These are phyloP conservation scores for Lepidium didymum DNA, from an alignment of 345 rosid species.

Conservation along the genomic window DNA sequence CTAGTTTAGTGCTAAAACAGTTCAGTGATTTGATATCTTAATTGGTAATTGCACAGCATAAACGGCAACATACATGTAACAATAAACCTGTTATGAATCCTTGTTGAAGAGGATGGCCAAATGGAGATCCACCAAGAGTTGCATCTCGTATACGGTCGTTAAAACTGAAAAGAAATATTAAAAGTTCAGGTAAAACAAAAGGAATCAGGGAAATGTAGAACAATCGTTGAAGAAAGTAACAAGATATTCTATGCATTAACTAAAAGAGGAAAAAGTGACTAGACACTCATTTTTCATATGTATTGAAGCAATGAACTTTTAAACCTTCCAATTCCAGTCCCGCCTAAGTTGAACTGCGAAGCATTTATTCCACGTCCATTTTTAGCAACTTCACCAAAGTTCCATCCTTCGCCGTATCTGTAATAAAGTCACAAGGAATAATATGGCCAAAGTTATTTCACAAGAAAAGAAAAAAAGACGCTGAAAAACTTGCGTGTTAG, in stretches of 20 bases:
- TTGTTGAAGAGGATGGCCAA: conserved; percentile 96
- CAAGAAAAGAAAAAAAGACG: background rate
- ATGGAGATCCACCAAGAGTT: conserved; percentile 95
- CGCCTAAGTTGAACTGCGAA: conserved; percentile 65
- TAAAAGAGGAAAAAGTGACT: background rate
- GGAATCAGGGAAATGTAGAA: background rate
- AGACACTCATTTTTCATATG: background rate
- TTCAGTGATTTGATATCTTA: background rate
- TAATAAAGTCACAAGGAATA: conserved; percentile 4
- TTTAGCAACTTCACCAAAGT: conserved; percentile 96
- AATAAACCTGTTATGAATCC: conserved; percentile 84
- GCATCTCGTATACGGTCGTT: conserved; percentile 98
- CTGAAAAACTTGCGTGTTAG: background rate
- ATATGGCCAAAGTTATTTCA: background rate
- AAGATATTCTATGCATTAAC: background rate
- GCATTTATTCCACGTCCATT: conserved; percentile 94
- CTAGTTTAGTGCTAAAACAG: background rate
- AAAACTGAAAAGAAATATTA: conserved; percentile 50
- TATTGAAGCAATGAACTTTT: conserved; percentile 5
- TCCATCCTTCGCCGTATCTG: conserved; percentile 99
- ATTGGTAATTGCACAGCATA: background rate
- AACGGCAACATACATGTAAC: conserved; percentile 51
- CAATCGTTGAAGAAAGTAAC: conserved; percentile 1
- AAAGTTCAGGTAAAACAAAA: conserved; percentile 7
- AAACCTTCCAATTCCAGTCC: conserved; percentile 91